A percentile compares a stretch with the other conserved stretches of the same genome.
Evolutionary conservation across 805 yeast species (phyloP).

Genomic region (Ogataea trehalophila): DNA sequence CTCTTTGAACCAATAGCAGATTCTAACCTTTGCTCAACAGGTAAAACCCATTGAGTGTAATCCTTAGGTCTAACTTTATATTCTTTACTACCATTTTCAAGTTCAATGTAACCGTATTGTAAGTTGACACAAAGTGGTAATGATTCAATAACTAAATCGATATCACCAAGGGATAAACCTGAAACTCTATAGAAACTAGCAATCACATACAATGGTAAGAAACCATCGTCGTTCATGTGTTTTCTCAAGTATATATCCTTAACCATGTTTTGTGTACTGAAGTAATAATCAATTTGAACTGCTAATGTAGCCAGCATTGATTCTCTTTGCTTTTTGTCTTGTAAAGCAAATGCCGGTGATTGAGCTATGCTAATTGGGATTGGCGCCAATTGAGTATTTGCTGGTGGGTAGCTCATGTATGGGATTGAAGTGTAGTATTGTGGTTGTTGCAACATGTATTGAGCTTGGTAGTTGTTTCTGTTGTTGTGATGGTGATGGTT

Average conservation of each 20-base stretch:
- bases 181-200: slow-evolving; percentile 74
- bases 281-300: slow-evolving; percentile 82
- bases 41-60: slow-evolving; percentile 67
- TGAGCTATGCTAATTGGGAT: slow-evolving; percentile 14
- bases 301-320: slow-evolving; percentile 24
- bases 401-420: slow-evolving; percentile 19
- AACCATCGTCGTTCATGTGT: slow-evolving; percentile 75
- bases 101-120: slow-evolving; percentile 33
- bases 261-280: slow-evolving; percentile 79
- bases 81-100: slow-evolving; percentile 35
- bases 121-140: slow-evolving; percentile 45
- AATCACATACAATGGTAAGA: slow-evolving; percentile 57
- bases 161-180: slow-evolving; percentile 54
- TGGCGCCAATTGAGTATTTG: slow-evolving; percentile 12
- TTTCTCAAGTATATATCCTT: slow-evolving; percentile 80
- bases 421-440: slow-evolving; percentile 23
- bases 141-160: slow-evolving; percentile 48
- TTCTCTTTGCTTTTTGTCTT: slow-evolving; percentile 17
- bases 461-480: slow-evolving; percentile 17
- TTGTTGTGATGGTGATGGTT: slow-evolving; percentile 10
- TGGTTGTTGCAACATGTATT: slow-evolving; percentile 20
- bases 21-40: slow-evolving; percentile 42
- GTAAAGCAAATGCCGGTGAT: slow-evolving; percentile 16
- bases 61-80: slow-evolving; percentile 56
- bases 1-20: slow-evolving; percentile 36